Conservation (phyloP, 225 moss, liverwort and hornwort genomes). For the Asterella californica region DNA sequence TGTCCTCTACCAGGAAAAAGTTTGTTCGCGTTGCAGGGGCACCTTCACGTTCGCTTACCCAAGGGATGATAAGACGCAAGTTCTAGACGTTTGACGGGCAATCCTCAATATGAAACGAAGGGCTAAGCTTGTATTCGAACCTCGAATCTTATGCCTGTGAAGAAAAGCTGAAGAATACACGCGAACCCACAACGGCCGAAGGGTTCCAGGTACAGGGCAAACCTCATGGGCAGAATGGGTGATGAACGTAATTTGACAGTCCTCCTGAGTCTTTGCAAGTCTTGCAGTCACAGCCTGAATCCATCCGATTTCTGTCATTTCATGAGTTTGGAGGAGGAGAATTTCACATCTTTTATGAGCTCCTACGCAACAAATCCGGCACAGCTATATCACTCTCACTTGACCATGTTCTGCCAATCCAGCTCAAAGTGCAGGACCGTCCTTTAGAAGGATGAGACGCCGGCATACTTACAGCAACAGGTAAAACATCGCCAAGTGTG, state of each 20-base stretch:
- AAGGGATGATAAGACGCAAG: not conserved
- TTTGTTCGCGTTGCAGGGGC: not conserved
- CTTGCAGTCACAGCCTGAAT: slow-evolving; percentile 54
- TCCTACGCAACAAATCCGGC: not conserved
- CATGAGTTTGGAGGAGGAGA: not conserved
- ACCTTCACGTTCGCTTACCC: not conserved
- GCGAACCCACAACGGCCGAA: not conserved
- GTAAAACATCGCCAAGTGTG: slow-evolving; percentile 80
- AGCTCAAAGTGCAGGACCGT: no score
- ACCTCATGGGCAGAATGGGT: slow-evolving; percentile 79
- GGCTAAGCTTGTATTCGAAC: not conserved
- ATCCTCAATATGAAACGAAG: not conserved
- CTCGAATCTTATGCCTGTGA: not conserved
- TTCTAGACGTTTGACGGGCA: not conserved
- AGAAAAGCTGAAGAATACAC: not conserved
- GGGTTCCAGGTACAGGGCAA: not conserved
- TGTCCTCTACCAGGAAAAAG: no score
- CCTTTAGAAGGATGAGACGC: not conserved
- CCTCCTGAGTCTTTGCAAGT: slow-evolving; percentile 38
- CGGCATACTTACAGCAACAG: slow-evolving; percentile 51
- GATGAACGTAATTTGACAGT: slow-evolving; percentile 54
- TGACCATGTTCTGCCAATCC: no score
- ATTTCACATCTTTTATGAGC: not conserved
- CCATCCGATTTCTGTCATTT: not conserved
- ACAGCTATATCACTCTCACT: not conserved